Base-by-base conservation (phyloP, 2,329 filamentous ascomycete genomes). In the Dactylellina drechsleri region DNA sequence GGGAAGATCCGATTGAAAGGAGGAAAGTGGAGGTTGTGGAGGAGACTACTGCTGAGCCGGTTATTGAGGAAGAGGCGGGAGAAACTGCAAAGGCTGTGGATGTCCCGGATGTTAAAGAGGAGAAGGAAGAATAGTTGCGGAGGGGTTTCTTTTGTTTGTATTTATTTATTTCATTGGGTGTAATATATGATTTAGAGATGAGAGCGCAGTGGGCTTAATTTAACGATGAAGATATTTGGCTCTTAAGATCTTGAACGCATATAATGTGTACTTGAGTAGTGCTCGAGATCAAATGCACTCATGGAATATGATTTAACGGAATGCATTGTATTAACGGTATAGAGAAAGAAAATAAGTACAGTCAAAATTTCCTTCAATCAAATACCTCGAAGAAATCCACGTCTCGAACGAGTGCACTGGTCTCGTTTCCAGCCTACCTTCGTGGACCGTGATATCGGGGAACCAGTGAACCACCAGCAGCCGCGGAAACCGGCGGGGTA, bases 1-100 rank as follows among this genome's bases (percentile, higher is more conserved):
- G 88, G 80, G 94, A 92, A 82, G 85, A 87, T 74, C 66, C 72
- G 28, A 85, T 85, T 50, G 58, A 64, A 36, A 62, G 64, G 59
- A 45, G 43, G 43, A 67, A 60, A 16, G 13, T 68, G 2, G 71
- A 60, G 36, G 54, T 31, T 28, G 45, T 20, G 8, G 53, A 20
- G 5, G 61, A 65, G 20, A 49, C 53, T 6, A 28, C 16, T 12
- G 67, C 53, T 41, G 18, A 47, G 13, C 2, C 41, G 8, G 43
- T 47, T 12, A 8, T 47, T 15, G 43, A 13, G n/a, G 54, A 64
- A 16, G 59, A 12, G 4, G 45, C 12, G 2, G 49, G 52, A 13
- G 58, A 64, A 18, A 43, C 23, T n/a, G 53, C 20, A 7, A 52
- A 52, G 20, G 62, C 10, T 40, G 47, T 31, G 16, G 71, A 64